Evolutionary conservation across 805 yeast genomes (phyloP).

Genomic region (Yamadazyma takamatsuzukensis): DNA sequence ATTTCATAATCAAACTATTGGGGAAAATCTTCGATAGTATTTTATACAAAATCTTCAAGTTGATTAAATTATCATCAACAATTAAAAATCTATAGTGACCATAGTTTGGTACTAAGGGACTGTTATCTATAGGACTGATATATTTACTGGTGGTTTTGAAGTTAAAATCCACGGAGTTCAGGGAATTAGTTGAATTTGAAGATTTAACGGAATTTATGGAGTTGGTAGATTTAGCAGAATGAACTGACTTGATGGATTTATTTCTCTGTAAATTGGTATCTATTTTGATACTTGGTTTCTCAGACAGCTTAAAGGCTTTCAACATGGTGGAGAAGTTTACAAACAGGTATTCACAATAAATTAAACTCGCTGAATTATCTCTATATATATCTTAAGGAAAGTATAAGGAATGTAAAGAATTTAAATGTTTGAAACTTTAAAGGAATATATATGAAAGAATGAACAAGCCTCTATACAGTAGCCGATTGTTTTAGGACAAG

Average conservation of each 20-base stretch:
- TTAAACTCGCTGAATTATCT: no score
- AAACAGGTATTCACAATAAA: no score
- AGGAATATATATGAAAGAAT: no score
- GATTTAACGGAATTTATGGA: constrained; percentile 8
- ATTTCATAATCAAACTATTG: constrained; percentile 21
- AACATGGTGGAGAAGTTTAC: constrained; percentile 10
- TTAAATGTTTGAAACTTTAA: no score
- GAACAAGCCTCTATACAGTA: no score
- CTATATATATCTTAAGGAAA: no score
- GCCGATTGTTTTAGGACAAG: no score
- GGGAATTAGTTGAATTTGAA: constrained; percentile 1
- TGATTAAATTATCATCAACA: constrained; percentile 42
- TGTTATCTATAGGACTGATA: constrained; percentile 12
- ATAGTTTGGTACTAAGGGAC: constrained; percentile 16
- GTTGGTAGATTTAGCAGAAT: constrained; percentile 6
- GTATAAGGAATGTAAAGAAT: no score
- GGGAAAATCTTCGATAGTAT: constrained; percentile 34
- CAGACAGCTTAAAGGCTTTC: constrained; percentile 13
- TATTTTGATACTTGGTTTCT: constrained; percentile 5
- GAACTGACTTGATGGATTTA: constrained; percentile 8
- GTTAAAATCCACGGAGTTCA: constrained; percentile 8
- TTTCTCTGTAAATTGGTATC: constrained; percentile 6
- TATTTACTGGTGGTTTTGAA: constrained; percentile 8
- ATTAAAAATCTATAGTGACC: constrained; percentile 19
- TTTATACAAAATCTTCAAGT: constrained; percentile 32